Evolutionary conservation across 257 asterid genomes (phyloP), one percentile per base, ranked within the genome.

Genomic region (Solanum dulcamara): DNA sequence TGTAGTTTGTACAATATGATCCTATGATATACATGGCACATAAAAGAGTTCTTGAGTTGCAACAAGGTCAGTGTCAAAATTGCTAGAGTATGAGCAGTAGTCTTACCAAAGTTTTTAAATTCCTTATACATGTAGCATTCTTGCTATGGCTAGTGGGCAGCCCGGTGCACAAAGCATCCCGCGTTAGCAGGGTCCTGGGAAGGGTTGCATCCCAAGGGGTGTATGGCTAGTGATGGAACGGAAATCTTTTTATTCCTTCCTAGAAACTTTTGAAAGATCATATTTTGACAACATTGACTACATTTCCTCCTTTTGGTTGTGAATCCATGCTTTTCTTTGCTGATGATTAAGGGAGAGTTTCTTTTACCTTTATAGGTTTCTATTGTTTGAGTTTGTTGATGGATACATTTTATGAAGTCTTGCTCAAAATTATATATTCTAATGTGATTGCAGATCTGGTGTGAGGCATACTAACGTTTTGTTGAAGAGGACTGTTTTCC

Each of bases 391-490:
- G 46, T 51, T 83, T 83, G 66, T 83, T 83, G 72, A 28, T 42
- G 26, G 85, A 60, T 83, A 44, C 5, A 83, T 64, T 48, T 18
- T 4, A 4, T 20, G 40, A 42, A 48, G 59, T 66, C 55, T 84
- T 84, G 12, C 79, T 67, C 55, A 67, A 84, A 67, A 26, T 17
- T 84, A 48, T 33, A 20, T 20, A 5, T 48, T 67, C 30, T 66
- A 48, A 22, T 84, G 46, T 68, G 37, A 48, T 55, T 46, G 86
- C 96, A 96, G 99, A 88, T 96, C 99, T 86, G 99, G 98, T 87
- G 99, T 93, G 48, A 90, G 98, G 88, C 99, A 96, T 90, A 94
- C 98, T 89, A 96, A 95, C 85, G 92, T 96, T 83, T 93, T 96
- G 81, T 90, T 96, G 87, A 92, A 98, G 92, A 94, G 93, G 59